These are phyloP conservation scores for Citrullus colocynthis DNA, from an alignment of 306 rosid genomes.

Conservation along the genomic window DNA sequence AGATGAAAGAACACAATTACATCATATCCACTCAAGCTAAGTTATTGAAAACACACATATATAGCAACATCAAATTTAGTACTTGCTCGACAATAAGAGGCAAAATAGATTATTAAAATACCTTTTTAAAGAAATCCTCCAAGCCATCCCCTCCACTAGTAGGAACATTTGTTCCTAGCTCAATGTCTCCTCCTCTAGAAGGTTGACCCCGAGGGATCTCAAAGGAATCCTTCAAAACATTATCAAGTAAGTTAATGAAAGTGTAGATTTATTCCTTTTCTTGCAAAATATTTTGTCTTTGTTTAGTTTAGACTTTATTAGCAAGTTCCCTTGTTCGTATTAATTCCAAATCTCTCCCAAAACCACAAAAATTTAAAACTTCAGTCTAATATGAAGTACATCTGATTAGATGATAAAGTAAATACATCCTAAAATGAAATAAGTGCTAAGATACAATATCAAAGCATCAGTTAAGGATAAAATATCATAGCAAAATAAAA, in stretches of 20 bases:
- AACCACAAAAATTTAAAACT: neutral
- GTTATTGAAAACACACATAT: neutral
- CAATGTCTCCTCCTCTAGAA: constrained; percentile 51
- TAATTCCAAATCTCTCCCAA: too few species aligned
- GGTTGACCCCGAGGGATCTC: constrained; percentile 70
- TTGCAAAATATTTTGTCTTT: too few species aligned
- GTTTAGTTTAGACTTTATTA: too few species aligned
- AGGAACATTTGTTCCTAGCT: constrained; percentile 44
- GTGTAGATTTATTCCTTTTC: too few species aligned
- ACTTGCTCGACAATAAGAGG: neutral
- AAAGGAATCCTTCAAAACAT: constrained; percentile 61
- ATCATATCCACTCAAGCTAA: neutral
- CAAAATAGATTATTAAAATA: constrained; percentile 1
- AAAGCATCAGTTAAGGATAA: neutral
- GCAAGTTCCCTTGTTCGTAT: too few species aligned
- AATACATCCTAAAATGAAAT: neutral
- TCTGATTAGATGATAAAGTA: neutral
- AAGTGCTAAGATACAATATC: neutral
- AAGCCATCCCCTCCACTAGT: constrained; percentile 60
- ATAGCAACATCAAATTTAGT: neutral
- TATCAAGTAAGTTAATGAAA: neutral
- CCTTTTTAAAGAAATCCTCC: constrained; percentile 79
- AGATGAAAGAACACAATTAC: neutral
- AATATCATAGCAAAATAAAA: neutral
- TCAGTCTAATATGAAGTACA: neutral